Evolutionary conservation across 139 green algal genomes (phyloP).

Genomic region (Astrephomene gubernaculifera): DNA sequence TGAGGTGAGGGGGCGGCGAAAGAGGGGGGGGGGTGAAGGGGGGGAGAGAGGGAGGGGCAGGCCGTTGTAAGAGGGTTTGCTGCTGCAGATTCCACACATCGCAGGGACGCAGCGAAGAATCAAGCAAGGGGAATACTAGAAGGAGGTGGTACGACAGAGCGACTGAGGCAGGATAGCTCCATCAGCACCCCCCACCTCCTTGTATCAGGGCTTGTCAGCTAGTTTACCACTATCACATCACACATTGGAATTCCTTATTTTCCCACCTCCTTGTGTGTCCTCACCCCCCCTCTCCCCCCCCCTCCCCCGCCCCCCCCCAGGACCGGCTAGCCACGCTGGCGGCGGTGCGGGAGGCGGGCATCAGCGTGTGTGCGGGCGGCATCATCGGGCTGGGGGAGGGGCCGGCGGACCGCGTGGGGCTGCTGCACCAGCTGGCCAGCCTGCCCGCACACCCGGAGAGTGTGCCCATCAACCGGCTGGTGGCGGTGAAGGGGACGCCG

Average conservation of each 20-base stretch:
- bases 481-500: slow-evolving; percentile 94
- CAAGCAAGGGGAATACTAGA: too few species aligned
- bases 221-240: too few species aligned
- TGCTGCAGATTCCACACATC: too few species aligned
- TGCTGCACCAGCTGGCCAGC: slow-evolving; percentile 86
- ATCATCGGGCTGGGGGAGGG: slow-evolving; percentile 95
- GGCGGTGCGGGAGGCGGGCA: slow-evolving; percentile 92
- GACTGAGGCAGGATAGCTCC: too few species aligned
- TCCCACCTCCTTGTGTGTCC: too few species aligned
- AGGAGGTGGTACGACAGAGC: too few species aligned
- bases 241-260: too few species aligned
- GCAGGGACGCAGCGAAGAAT: too few species aligned
- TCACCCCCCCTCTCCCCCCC: neutral
- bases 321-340: slow-evolving; percentile 92
- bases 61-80: too few species aligned
- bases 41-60: too few species aligned
- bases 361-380: slow-evolving; percentile 95
- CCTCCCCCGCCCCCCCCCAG: slow-evolving; percentile 40
- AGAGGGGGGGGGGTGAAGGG: neutral
- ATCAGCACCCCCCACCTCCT: too few species aligned
- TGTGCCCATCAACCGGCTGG: slow-evolving; percentile 97
- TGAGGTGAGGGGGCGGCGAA: slow-evolving; percentile 57
- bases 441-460: slow-evolving; percentile 96
- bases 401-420: slow-evolving; percentile 54
- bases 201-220: too few species aligned